Conservation (phyloP, 768 basidiomycete species). For the Boletus pseudopeckii region DNA sequence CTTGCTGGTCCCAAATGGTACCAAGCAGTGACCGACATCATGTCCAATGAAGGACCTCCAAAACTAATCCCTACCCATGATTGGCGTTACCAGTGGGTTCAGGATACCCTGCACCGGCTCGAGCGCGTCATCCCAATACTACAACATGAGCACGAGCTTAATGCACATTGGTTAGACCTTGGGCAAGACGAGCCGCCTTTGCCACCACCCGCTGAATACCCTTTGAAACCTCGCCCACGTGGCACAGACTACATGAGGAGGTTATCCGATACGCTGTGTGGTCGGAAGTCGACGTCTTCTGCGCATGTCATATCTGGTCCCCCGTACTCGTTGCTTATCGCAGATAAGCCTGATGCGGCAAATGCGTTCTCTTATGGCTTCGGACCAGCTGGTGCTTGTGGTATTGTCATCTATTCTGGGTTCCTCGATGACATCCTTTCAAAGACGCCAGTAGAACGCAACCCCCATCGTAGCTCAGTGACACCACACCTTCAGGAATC, state of each 20-base stretch:
- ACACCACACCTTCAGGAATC: conserved; percentile 20
- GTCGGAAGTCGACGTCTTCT: conserved; percentile 39
- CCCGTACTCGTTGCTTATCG: conserved; percentile 86
- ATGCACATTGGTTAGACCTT: conserved; percentile 53
- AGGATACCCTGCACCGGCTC: conserved; percentile 69
- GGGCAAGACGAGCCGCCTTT: conserved; percentile 52
- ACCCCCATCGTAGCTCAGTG: conserved; percentile 25
- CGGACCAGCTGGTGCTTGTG: conserved; percentile 85
- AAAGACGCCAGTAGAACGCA: conserved; percentile 28
- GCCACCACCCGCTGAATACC: conserved; percentile 80
- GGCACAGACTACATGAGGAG: conserved; percentile 67
- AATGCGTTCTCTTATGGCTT: conserved; percentile 98
- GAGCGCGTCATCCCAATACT: conserved; percentile 72
- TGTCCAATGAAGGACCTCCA: conserved; percentile 60
- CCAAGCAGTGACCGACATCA: conserved; percentile 73
- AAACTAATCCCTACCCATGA: conserved; percentile 68
- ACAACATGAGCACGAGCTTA: conserved; percentile 53
- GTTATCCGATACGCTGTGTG: conserved; percentile 48
- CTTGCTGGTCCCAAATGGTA: conserved; percentile 88
- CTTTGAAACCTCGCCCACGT: conserved; percentile 79
- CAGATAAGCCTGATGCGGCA: conserved; percentile 75
- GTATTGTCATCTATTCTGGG: conserved; percentile 92
- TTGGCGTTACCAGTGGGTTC: conserved; percentile 91
- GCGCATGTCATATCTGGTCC: conserved; percentile 70
- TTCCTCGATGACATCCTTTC: conserved; percentile 84